Base-by-base conservation (phyloP, 352 stramenopile species). In the Phytophthora ohioensis region DNA sequence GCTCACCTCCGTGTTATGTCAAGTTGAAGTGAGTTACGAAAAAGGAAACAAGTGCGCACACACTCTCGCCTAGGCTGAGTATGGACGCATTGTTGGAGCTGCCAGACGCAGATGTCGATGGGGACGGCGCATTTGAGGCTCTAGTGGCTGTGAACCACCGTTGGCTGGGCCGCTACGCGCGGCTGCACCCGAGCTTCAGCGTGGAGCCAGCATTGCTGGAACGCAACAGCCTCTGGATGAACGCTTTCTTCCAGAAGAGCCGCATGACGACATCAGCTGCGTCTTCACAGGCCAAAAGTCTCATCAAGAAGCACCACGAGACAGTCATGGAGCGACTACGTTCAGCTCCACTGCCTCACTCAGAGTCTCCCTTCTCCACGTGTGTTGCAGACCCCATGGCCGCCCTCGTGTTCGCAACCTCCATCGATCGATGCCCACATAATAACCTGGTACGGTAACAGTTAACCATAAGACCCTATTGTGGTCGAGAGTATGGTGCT, bases 171-270 rank as follows among this genome's bases (percentile, higher is more conserved):
- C 77, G 75, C 63, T 94, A 88, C 31, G 84, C 83, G 54, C 76
- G 81, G 13, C 63, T 83, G 48, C 76, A 92, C 57, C 72, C 82
- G 45, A 80, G 71, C 6, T 91, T 90, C 58, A 75, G 79, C 58
- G 75, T 91, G 64, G 78, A 86, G 49, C 70, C 71, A 15, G 55
- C 78, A 47, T 71, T 92, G 39, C 70, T 94, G 17, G 80, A 88
- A 63, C 87, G 78, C 65, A 87, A 88, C 55, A 91, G 80, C 32
- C 71, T 93, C 60, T 94, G 87, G 87, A 88, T 94, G 77, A 94
- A 94, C 60, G 74, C 83, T 30, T 85, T 82, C 71, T 94, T 94
- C 71, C 87, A 94, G 75, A 92, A 92, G 68, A 81, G 79, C 35
- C 85, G 87, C 58, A 87, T 92, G 76, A 78, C 82, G 65, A 92